phyloP scores from a whole-genome alignment of 805 yeast species.

The Teunomyces kruisii region DNA sequence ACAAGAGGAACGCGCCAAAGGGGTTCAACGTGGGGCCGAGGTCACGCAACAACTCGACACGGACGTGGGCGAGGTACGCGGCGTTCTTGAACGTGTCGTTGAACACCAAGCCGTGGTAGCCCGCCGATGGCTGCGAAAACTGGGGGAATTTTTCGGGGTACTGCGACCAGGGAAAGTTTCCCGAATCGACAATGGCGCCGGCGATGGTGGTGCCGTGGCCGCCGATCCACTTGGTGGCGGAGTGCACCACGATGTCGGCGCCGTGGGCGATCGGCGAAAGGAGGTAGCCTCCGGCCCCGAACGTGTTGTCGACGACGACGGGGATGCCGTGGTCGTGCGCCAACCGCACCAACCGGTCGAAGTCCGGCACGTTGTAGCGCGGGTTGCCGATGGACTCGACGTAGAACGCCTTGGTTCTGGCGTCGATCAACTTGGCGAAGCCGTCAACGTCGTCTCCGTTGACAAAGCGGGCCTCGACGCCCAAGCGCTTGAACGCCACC shows the following conservation, averaged over 20 bases:
- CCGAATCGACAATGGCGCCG: slow-evolving; percentile 87
- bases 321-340: slow-evolving; percentile 90
- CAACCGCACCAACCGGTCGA: slow-evolving; percentile 67
- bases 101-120: slow-evolving; percentile 86
- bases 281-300: slow-evolving; percentile 93
- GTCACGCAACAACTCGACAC: slow-evolving; percentile 87
- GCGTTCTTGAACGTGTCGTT: slow-evolving; percentile 78
- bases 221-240: slow-evolving; percentile 97
- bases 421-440: slow-evolving; percentile 73
- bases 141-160: slow-evolving; percentile 89
- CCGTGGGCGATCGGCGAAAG: slow-evolving; percentile 84
- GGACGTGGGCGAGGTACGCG: slow-evolving; percentile 77
- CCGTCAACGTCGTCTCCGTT: slow-evolving; percentile 77
- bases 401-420: slow-evolving; percentile 84
- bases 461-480: slow-evolving; percentile 83
- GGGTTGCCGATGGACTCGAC: slow-evolving; percentile 93
- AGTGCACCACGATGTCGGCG: slow-evolving; percentile 88
- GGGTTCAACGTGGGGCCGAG: slow-evolving; percentile 89
- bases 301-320: slow-evolving; percentile 91
- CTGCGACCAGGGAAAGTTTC: slow-evolving; percentile 88
- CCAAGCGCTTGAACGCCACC: slow-evolving; percentile 85
- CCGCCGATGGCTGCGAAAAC: slow-evolving; percentile 86
- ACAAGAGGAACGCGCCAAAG: slow-evolving; percentile 77
- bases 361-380: slow-evolving; percentile 87
- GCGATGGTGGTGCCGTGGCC: slow-evolving; percentile 96